Evolutionary conservation across 2,329 filamentous ascomycete species (phyloP), one percentile per base, ranked within the genome.

Genomic region (Fusarium luffae): DNA sequence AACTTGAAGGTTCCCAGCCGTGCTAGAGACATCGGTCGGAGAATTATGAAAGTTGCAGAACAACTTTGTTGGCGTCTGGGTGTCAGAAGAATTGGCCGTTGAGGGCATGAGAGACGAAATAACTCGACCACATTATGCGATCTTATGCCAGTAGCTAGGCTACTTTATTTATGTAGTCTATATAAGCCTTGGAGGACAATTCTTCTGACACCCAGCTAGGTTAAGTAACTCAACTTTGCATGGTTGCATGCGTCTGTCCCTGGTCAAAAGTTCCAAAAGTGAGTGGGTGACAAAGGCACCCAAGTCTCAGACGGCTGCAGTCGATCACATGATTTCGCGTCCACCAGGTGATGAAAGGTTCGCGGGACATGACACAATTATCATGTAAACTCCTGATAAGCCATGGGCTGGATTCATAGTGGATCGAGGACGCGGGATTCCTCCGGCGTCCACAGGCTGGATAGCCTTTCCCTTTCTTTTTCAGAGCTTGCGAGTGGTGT

Each of bases 241-340:
- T 25, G 30, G 18, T 28, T 51, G 18, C 32, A 51, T 7, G 23
- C n/a, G n/a, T n/a, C 10, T 16, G 14, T 25, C 19, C 21, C 16
- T 37, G 32, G 28, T 37, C 47, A 37, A 50, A 25, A 37, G 30
- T 34, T 25, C 41, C 30, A 50, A 37, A 16, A 37, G 13, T 32
- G 16, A 37, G 23, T 32, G 16, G 18, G 21, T 21, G 19, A 50
- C 12, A 50, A 37, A 13, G 4, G 6, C 49, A 51, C 18, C 10
- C 18, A n/a, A 37, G 18, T 37, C 18, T n/a, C 34, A 12, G 4
- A 18, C n/a, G 21, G 21, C 13, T 16, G 32, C 21, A 51, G 5
- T 28, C 49, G 8, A 41, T 51, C 49, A 51, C 49, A 27, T 51
- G 49, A 51, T 51, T 41, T 41, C 49, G 49, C 49, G 49, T 41